Evolutionary conservation across 2,329 filamentous ascomycete genomes (phyloP), one percentile per base, ranked within the genome.

Genomic region (Niveomyces coronatus): DNA sequence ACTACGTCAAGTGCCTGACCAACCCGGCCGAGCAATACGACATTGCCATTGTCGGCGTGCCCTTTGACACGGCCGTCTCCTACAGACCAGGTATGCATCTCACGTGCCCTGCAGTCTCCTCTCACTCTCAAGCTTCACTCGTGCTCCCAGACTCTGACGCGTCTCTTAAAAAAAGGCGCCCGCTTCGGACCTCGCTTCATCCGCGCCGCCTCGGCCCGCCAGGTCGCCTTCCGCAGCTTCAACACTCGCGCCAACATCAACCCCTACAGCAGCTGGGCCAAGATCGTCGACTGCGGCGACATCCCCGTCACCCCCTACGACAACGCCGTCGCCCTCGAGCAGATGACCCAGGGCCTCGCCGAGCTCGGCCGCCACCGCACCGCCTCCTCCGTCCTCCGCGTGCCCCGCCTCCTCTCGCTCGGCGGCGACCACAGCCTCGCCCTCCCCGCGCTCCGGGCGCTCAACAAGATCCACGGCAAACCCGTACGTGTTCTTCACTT

Each of bases 101-200:
- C n/a, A n/a, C n/a, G n/a, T n/a, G n/a, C n/a, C n/a, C n/a, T n/a
- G n/a, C n/a, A n/a, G n/a, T 11, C 11, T 34, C 4, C n/a, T 15
- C 19, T 15, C 13, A 11, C 8, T 33, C 8, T 33, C 5, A 8
- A n/a, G 4, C 20, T 18, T 24, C 14, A 19, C 10, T 18, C 14
- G 17, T 31, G 19, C 16, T 30, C 17, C 11, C 10, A 3, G 13
- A 13, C 16, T 10, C 3, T 27, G 29, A 8, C 31, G 22, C 4
- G 18, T 17, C 11, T n/a, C n/a, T n/a, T n/a, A 9, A 16, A 8
- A 32, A 27, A 17, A 65, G 71, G 81, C 27, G 82, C 82, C 13
- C 76, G 88, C 8, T 94, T 94, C 54, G 88, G 88, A 0, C 88
- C 88, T 23, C 77, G 85, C 31, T 85, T 85, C 29, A 94, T 95